phyloP scores from a whole-genome alignment of 2,329 filamentous ascomycete genomes.

The Trichoderma atrobrunneum region DNA sequence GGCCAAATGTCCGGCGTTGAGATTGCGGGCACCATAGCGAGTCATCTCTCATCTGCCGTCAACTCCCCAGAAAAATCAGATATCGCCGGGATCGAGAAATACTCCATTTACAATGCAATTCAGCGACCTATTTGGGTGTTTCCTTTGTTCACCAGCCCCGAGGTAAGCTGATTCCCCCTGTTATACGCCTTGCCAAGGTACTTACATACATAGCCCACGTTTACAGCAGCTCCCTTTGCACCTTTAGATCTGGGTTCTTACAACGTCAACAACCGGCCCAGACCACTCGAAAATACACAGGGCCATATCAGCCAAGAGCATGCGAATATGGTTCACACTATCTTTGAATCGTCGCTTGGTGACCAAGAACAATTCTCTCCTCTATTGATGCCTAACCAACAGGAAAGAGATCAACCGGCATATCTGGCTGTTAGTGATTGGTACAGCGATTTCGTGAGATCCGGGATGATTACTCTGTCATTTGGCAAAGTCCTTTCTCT shows the following conservation, averaged over 20 bases:
- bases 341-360: conserved; percentile 48
- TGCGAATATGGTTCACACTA: conserved; percentile 53
- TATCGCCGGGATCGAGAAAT: conserved; percentile 46
- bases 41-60: conserved; percentile 63
- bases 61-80: conserved; percentile 48
- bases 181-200: not conserved
- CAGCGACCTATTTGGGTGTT: conserved; percentile 71
- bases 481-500: conserved; percentile 45
- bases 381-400: conserved; percentile 38
- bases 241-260: conserved; percentile 72
- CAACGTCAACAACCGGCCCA: conserved; percentile 62
- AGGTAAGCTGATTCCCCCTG: conserved; percentile 36
- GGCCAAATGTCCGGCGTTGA: conserved; percentile 83
- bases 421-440: conserved; percentile 69
- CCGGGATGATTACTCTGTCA: conserved; percentile 53
- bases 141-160: conserved; percentile 55
- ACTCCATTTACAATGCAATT: conserved; percentile 65
- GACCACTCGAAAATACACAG: conserved; percentile 59
- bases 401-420: conserved; percentile 50
- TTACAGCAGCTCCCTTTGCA: conserved; percentile 58
- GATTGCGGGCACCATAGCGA: conserved; percentile 68
- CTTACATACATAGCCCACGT: conserved; percentile 36
- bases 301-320: conserved; percentile 61
- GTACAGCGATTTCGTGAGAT: conserved; percentile 72
- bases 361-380: conserved; percentile 53